Evolutionary conservation across 2,329 filamentous ascomycete genomes (phyloP).

Genomic region (Colletotrichum sp.): DNA sequence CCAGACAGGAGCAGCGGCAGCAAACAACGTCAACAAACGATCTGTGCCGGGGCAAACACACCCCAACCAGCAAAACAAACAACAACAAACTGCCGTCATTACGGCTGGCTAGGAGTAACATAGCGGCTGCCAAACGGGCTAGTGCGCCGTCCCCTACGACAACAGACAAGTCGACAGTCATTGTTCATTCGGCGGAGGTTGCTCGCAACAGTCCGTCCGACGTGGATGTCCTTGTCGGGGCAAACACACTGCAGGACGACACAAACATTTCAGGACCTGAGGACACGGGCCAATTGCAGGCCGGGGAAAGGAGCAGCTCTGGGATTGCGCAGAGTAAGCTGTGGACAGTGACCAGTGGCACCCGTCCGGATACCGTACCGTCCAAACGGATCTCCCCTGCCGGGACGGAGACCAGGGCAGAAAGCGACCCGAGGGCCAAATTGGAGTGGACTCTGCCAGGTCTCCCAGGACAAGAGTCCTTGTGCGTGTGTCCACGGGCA

Average conservation of each 20-base stretch:
- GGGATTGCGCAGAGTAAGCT: not conserved
- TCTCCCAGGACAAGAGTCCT: not conserved
- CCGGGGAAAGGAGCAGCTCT: not conserved
- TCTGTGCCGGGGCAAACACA: not conserved
- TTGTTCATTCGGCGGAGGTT: not conserved
- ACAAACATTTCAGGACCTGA: not conserved
- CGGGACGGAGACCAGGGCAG: not conserved
- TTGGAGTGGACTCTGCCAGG: not conserved
- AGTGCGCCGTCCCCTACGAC: not conserved
- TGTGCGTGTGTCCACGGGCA: not conserved
- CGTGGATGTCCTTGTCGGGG: constrained; percentile 13
- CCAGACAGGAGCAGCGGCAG: not conserved
- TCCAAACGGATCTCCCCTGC: not conserved
- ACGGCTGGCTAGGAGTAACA: not conserved
- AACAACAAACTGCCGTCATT: constrained; percentile 11
- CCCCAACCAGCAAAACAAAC: not conserved
- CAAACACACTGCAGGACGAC: not conserved
- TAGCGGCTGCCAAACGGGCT: not conserved
- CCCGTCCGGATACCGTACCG: not conserved
- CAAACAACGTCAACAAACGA: not conserved
- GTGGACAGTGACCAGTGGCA: not conserved
- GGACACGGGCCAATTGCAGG: not conserved
- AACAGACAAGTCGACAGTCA: not conserved
- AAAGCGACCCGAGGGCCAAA: not conserved
- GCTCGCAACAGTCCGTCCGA: not conserved